Evolutionary conservation across 2,329 filamentous ascomycete species (phyloP).

Genomic region (Trichophyton equinum): DNA sequence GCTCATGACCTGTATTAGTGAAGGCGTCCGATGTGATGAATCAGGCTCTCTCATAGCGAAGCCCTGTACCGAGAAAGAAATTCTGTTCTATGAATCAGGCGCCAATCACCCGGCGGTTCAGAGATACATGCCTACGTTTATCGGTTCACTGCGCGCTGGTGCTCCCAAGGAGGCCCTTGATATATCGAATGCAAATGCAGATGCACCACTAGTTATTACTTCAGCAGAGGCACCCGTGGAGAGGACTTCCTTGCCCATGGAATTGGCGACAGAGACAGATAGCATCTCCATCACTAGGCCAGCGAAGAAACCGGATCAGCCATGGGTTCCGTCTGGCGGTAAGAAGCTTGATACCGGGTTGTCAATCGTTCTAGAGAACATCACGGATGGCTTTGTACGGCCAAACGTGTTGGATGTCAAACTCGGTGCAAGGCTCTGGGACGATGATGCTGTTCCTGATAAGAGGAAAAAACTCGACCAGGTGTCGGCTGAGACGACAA

Average conservation of each 20-base stretch:
- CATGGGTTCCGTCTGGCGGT: slow-evolving; percentile 41
- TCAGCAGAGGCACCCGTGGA: slow-evolving; percentile 13
- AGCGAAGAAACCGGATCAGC: slow-evolving; percentile 16
- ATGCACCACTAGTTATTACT: slow-evolving; percentile 12
- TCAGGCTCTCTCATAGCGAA: slow-evolving; percentile 85
- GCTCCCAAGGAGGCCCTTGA: slow-evolving; percentile 33
- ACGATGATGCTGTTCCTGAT: slow-evolving; percentile 49
- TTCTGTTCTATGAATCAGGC: slow-evolving; percentile 77
- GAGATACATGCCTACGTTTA: slow-evolving; percentile 69
- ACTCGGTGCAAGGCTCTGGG: slow-evolving; percentile 75
- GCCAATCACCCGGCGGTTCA: slow-evolving; percentile 59
- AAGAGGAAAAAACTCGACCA: slow-evolving; percentile 49
- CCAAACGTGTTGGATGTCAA: slow-evolving; percentile 93
- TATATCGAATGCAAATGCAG: slow-evolving; percentile 19
- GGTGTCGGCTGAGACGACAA: slow-evolving; percentile 48
- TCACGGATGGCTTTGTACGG: slow-evolving; percentile 63
- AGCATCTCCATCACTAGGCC: slow-evolving; percentile 18
- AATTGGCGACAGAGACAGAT: slow-evolving; percentile 16
- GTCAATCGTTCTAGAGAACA: slow-evolving; percentile 76
- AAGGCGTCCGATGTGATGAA: slow-evolving; percentile 74
- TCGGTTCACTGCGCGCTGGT: slow-evolving; percentile 65
- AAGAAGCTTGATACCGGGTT: slow-evolving; percentile 61
- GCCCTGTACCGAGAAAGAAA: slow-evolving; percentile 74
- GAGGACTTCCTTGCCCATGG: slow-evolving; percentile 14
- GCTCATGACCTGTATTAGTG: slow-evolving; percentile 40